Evolutionary conservation across 495 filamentous ascomycete species (phyloP).

Genomic region (Friedmanniomyces simplex): DNA sequence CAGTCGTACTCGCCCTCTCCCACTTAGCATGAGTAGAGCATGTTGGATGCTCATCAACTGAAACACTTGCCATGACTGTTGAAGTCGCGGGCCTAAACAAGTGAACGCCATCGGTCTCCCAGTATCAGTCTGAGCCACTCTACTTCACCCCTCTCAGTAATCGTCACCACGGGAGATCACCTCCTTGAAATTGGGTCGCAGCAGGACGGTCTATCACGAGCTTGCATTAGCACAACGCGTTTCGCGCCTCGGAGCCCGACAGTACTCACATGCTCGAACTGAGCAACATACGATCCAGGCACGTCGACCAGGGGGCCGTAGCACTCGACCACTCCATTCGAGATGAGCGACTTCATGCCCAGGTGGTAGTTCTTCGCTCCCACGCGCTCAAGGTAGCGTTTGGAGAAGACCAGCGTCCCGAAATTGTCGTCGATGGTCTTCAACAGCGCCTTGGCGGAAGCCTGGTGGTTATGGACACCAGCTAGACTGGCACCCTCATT

Average conservation of each 20-base stretch:
- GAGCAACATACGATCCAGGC: constrained; percentile 47
- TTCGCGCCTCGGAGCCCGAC: background rate
- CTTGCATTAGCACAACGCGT: background rate
- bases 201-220: background rate
- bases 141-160: background rate
- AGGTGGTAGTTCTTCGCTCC: constrained; percentile 84
- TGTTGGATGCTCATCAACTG: background rate
- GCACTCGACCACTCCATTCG: constrained; percentile 43
- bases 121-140: background rate
- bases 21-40: background rate
- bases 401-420: constrained; percentile 75
- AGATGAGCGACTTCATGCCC: constrained; percentile 41
- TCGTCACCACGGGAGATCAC: constrained; percentile 2
- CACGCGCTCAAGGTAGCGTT: constrained; percentile 74
- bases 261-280: constrained; percentile 47
- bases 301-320: constrained; percentile 46
- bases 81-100: background rate
- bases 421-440: constrained; percentile 90
- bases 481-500: constrained; percentile 53
- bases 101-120: background rate
- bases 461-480: constrained; percentile 33
- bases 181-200: constrained; percentile 1
- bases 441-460: constrained; percentile 70
- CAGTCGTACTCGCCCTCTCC: no score
- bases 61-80: background rate